Base-by-base conservation (phyloP, 352 stramenopile species). In the Thraustotheca clavata region DNA sequence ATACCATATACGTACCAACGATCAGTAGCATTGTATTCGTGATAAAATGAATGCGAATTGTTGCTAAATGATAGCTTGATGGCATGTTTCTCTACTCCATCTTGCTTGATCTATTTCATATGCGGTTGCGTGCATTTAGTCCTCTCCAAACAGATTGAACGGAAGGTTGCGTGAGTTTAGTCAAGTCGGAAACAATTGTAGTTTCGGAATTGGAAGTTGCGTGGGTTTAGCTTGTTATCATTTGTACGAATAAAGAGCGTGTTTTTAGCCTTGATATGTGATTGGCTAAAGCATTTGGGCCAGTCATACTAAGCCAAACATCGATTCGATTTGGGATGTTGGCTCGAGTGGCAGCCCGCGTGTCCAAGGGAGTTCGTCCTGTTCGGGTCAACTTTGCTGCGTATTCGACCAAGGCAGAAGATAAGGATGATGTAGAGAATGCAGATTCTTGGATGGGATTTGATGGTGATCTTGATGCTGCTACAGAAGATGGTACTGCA, bases 371-470 rank as follows among this genome's bases (percentile, higher is more conserved):
- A 18, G 36, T 41, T 4, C 35, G 57, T 14, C 38, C 47, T 16
- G 35, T 38, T n/a, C 22, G 57, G 31, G n/a, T 52, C n/a, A 47
- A 20, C 27, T 24, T n/a, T 12, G 57, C 57, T 12, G 57, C 35
- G 8, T 65, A 57, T 27, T 43, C 57, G 26, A 49, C 55, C 27
- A 55, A 24, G 24, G 11, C 49, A 33, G 65, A 67, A 38, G 55
- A 67, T 55, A 63, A 60, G 54, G 67, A 62, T 9, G 40, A 55
- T 0, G 48, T 68, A 3, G 54, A 68, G 35, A 26, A 60, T 14
- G 22, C 41, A 49, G 77, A 86, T 32, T 77, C 88, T 60, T 91
- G 82, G 82, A 76, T 86, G 65, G 84, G 84, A 7, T 93, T 93
- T 59, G 79, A 89, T 22, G 84, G 84, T 22, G 69, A 93, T 59